Evolutionary conservation across 2,329 filamentous ascomycete genomes (phyloP).

Genomic region (Phialocephala subalpina): DNA sequence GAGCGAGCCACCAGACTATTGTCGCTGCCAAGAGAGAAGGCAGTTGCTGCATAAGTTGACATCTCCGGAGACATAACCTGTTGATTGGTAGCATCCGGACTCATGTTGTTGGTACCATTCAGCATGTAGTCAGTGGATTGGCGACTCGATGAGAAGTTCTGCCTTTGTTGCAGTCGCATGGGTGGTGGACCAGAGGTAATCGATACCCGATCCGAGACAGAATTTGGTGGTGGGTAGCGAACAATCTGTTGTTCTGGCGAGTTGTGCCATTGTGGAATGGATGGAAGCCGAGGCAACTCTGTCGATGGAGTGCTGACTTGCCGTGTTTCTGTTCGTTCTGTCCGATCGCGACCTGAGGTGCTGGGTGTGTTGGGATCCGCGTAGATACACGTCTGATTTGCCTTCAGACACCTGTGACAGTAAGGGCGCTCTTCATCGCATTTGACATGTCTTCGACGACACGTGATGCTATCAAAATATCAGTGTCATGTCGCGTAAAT

Average conservation of each 20-base stretch:
- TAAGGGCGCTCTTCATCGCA: conserved; percentile 49
- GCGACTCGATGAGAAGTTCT: background rate
- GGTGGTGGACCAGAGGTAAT: conserved; percentile 2
- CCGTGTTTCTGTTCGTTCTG: background rate
- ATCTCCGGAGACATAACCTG: conserved; percentile 21
- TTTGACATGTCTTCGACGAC: conserved; percentile 54
- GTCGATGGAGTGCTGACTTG: background rate
- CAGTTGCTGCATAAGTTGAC: conserved; percentile 15
- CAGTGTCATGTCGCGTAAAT: background rate
- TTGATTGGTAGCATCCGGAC: conserved; percentile 1
- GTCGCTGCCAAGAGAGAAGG: conserved; percentile 16
- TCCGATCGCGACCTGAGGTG: background rate
- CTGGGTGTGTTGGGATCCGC: conserved; percentile 15
- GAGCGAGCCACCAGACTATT: conserved; percentile 12
- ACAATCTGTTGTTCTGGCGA: conserved; percentile 18
- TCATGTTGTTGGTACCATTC: background rate
- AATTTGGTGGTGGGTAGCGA: conserved; percentile 1
- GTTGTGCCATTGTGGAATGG: conserved; percentile 16
- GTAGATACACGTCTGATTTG: conserved; percentile 49
- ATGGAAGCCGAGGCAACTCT: background rate
- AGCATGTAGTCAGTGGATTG: background rate
- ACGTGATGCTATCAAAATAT: conserved; percentile 47
- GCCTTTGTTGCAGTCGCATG: background rate
- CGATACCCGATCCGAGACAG: background rate
- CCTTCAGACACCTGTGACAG: conserved; percentile 54